phyloP scores from a whole-genome alignment of 2,329 filamentous ascomycete species.

The Fusarium chlamydosporum region DNA sequence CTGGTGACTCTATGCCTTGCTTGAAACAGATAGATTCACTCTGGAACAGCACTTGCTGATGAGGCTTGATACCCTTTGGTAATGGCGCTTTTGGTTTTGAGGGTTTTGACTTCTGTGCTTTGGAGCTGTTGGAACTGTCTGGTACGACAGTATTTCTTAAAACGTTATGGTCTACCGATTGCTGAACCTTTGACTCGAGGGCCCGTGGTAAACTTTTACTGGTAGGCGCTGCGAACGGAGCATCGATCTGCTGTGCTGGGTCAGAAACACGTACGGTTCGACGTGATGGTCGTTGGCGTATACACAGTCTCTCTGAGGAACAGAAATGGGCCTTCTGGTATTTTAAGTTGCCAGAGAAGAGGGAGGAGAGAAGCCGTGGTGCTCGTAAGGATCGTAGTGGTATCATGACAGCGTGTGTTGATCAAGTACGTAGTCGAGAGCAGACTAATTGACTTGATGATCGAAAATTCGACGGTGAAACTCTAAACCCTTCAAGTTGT shows the following conservation, averaged over 20 bases:
- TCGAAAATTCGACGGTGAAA: not conserved
- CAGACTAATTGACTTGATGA: conserved; percentile 6
- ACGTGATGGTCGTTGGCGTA: conserved; percentile 28
- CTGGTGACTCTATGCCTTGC: conserved; percentile 22
- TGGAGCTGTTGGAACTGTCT: not conserved
- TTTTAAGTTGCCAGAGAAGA: not conserved
- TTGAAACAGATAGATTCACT: conserved; percentile 47
- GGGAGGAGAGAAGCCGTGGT: not conserved
- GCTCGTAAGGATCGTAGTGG: not conserved
- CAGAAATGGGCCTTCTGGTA: conserved; percentile 12
- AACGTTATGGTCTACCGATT: not conserved
- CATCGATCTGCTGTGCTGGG: not conserved
- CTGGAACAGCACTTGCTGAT: conserved; percentile 41
- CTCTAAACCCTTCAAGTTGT: not conserved
- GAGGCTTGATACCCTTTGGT: conserved; percentile 39
- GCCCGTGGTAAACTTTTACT: too few relatives aligned
- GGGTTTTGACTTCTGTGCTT: conserved; percentile 18
- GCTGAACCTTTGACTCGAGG: not conserved
- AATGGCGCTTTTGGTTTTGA: conserved; percentile 18
- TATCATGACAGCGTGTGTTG: conserved; percentile 12
- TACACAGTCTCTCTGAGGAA: not conserved
- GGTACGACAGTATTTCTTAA: not conserved
- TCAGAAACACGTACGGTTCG: conserved; percentile 11
- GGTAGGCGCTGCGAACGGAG: not conserved
- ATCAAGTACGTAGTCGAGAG: not conserved